Base-by-base conservation (phyloP, 2,329 filamentous ascomycete species). In the Stagonosporopsis cucurbitacearum region DNA sequence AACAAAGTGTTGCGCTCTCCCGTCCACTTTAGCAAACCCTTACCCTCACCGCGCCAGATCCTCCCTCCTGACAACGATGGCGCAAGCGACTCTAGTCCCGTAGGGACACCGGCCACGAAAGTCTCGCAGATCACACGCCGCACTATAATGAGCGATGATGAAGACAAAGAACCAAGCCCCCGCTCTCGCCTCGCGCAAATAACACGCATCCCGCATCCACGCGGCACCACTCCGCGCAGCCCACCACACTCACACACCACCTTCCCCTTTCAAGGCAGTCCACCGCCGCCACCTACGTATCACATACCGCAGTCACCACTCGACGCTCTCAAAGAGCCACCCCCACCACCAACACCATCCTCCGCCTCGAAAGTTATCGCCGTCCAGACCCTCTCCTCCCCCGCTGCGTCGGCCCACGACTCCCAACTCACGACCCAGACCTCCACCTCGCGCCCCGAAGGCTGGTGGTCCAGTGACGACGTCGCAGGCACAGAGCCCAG, bases 391-490 rank as follows among this genome's bases (percentile, higher is more conserved):
- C 37, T 62, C 25, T 54, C 58, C 8, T 73, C 70, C 0, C 66
- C 68, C 6, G 62, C 57, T 11, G 55, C 50, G 8, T 70, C 69
- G 1, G 41, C 35, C 13, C 41, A 43, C 36, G 48, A 55, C 20
- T 74, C 72, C 0, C 70, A 75, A 15, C 56, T 65, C 8, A 75
- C 73, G 1, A 59, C 50, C 1, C 69, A 65, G 33, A 68, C 71
- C 6, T 69, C 71, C 2, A 71, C 67, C 2, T 70, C 64, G 2
- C 63, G 73, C 0, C 74, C 74, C 1, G 74, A 76, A 58, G 73
- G 74, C 11, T 77, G 74, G 74, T 77, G 74, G 74, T 72, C 68
- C 8, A 71, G 66, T 1, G 74, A 77, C 37, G 74, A 77, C 41
- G 70, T 75, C 6, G 73, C 62, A 2, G 71, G 66, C 6, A 73